Evolutionary conservation across 2,329 filamentous ascomycete species (phyloP).

Genomic region (Helotiales sp.): DNA sequence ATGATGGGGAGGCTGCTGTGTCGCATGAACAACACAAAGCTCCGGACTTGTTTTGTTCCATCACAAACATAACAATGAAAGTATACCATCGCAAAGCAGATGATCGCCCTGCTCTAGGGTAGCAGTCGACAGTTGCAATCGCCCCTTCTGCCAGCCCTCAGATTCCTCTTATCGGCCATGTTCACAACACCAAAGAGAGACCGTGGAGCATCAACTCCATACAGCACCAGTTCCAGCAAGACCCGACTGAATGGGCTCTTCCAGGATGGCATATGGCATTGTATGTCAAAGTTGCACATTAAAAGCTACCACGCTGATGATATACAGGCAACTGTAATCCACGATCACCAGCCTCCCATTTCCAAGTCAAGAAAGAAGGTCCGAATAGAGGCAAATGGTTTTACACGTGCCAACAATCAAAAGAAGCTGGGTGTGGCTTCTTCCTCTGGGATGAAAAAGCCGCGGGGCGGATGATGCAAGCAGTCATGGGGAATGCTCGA

Average conservation of each 20-base stretch:
- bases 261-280: slow-evolving; percentile 41
- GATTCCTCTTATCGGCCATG: slow-evolving; percentile 7
- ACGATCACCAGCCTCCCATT: slow-evolving; percentile 48
- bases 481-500: slow-evolving; percentile 45
- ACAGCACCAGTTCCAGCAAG: slow-evolving; percentile 10
- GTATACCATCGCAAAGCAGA: background rate
- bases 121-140: background rate
- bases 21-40: too few relatives aligned
- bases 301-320: slow-evolving; percentile 3
- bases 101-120: background rate
- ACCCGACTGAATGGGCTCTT: slow-evolving; percentile 34
- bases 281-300: slow-evolving; percentile 20
- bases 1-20: too few relatives aligned
- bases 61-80: background rate
- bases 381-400: slow-evolving; percentile 53
- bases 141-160: background rate
- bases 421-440: slow-evolving; percentile 50
- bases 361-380: slow-evolving; percentile 50
- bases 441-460: slow-evolving; percentile 60
- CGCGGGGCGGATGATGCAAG: slow-evolving; percentile 42
- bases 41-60: too few relatives aligned
- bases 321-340: slow-evolving; percentile 50
- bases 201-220: background rate
- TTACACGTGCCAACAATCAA: slow-evolving; percentile 52
- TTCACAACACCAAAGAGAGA: slow-evolving; percentile 18